Evolutionary conservation across 1,284 basidiomycete genomes (phyloP).

Genomic region (Marasmius sp.): DNA sequence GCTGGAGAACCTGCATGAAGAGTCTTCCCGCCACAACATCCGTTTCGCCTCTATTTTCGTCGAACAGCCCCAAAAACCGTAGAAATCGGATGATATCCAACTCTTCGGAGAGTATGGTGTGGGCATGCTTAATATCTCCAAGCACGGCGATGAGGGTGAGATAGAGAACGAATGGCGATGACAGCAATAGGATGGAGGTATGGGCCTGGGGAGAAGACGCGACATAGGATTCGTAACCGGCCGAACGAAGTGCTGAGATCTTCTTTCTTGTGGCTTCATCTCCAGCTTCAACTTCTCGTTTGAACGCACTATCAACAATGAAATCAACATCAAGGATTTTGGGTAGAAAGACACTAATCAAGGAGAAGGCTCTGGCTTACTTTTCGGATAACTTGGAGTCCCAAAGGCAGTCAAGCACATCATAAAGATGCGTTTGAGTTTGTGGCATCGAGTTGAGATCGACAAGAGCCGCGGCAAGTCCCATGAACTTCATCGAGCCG

Average conservation of each 20-base stretch:
- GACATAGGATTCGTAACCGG: background rate
- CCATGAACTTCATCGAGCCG: constrained; percentile 3
- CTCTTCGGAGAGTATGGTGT: background rate
- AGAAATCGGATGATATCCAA: background rate
- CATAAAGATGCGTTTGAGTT: background rate
- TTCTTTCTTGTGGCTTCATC: background rate
- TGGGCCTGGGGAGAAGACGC: background rate
- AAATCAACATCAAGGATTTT: too few relatives aligned
- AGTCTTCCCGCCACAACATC: background rate
- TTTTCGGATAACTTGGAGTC: background rate
- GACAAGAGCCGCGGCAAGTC: background rate
- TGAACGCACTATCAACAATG: too few relatives aligned
- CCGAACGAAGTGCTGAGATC: background rate
- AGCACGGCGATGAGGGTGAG: background rate
- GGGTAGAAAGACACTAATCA: too few relatives aligned
- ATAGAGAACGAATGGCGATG: background rate
- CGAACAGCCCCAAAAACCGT: background rate
- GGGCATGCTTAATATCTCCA: background rate
- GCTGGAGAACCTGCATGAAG: background rate
- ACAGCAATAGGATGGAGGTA: background rate
- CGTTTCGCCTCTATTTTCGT: background rate
- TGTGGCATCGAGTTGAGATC: background rate
- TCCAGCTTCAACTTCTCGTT: background rate
- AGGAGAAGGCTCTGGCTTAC: background rate
- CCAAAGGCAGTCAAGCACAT: background rate